A percentile compares a stretch with the other conserved stretches of the same genome.
phyloP scores from a whole-genome alignment of 164 flowering plant genomes.

The Echeveria elegans region DNA sequence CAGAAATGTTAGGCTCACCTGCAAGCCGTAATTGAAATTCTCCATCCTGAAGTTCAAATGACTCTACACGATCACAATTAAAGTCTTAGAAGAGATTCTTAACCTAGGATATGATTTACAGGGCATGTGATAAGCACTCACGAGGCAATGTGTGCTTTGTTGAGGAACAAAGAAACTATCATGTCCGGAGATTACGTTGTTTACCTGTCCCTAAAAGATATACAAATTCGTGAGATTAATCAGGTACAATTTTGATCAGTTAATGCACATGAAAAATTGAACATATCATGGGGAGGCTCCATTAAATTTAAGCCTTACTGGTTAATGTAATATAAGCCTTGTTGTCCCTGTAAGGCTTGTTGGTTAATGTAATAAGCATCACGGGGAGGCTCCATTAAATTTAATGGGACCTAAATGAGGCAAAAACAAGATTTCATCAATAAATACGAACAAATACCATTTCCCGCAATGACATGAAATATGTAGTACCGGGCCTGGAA shows the following conservation, averaged over 20 bases:
- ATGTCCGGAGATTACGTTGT: slow-evolving; percentile 36
- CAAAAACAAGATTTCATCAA: neutral
- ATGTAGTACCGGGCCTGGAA: slow-evolving; percentile 43
- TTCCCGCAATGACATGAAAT: neutral
- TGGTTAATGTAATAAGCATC: slow-evolving; percentile 50
- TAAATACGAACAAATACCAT: neutral
- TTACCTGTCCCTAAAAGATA: no score
- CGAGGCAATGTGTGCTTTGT: slow-evolving; percentile 50
- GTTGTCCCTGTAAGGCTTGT: slow-evolving; percentile 59
- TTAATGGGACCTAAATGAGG: slow-evolving; percentile 35
- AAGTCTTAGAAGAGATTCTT: neutral
- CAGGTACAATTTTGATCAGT: no score
- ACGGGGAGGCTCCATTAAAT: slow-evolving; percentile 64
- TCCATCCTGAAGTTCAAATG: slow-evolving; percentile 47
- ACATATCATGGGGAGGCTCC: no score
- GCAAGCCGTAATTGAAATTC: slow-evolving; percentile 35
- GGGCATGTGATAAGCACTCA: neutral
- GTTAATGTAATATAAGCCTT: no score
- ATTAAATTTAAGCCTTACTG: no score
- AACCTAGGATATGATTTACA: neutral
- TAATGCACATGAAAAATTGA: neutral
- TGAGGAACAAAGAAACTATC: slow-evolving; percentile 52
- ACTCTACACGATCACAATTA: slow-evolving; percentile 24
- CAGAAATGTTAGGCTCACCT: slow-evolving; percentile 21
- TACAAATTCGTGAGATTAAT: no score